These are phyloP conservation scores for Xanthoparmelia taractica DNA, from an alignment of 495 filamentous ascomycete genomes.

Conservation along the genomic window DNA sequence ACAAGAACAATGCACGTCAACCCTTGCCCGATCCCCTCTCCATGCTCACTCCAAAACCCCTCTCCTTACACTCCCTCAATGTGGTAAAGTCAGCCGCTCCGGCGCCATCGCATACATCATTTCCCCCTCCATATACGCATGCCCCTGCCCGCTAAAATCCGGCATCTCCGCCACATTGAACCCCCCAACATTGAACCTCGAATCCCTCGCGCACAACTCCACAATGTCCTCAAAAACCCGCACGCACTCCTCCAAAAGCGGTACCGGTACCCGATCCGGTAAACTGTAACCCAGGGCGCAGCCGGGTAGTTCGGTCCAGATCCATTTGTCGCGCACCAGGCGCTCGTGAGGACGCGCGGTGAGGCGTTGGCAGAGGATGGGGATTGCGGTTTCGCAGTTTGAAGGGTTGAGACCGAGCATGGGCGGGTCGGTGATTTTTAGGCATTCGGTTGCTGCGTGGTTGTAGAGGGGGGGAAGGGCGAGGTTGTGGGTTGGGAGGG, in stretches of 20 bases:
- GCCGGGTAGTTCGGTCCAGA: neutral
- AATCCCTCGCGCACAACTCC: neutral
- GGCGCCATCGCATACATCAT: conserved; percentile 11
- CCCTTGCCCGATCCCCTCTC: neutral
- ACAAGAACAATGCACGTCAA: neutral
- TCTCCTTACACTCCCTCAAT: neutral
- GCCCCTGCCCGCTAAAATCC: neutral
- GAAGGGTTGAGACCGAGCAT: conserved; percentile 14
- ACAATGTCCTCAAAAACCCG: neutral
- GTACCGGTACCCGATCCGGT: neutral
- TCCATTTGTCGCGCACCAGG: neutral
- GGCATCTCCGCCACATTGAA: neutral
- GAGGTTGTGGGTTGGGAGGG: neutral
- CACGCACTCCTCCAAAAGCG: neutral
- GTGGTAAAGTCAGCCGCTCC: conserved; percentile 1
- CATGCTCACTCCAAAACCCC: neutral
- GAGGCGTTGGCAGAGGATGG: neutral
- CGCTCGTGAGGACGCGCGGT: neutral
- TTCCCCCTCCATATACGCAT: neutral
- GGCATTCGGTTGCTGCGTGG: neutral
- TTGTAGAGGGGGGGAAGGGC: neutral
- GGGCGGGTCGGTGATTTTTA: neutral
- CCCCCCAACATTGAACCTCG: conserved; percentile 11
- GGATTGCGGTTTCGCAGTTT: neutral
- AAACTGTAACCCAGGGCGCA: neutral